Percentiles rank a stretch among this genome's conserved stretches.
phyloP scores from a whole-genome alignment of 176 grass and related monocot genomes.

The Luzula sylvatica region DNA sequence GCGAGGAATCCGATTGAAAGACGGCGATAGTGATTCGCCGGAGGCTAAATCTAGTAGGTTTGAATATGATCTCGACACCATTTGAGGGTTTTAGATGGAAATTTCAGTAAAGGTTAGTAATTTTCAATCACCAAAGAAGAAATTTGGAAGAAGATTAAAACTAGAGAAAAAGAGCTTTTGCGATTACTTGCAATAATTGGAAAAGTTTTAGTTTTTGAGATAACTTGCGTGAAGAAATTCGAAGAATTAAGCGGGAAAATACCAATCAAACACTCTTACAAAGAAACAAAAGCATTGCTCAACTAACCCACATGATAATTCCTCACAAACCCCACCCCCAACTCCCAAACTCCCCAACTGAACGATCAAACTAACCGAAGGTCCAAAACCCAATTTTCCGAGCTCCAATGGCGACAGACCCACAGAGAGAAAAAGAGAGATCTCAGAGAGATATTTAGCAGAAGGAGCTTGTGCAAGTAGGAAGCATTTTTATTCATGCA shows the following conservation, averaged over 20 bases:
- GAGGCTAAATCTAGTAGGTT: constrained; percentile 79
- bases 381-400: too few species aligned
- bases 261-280: neutral
- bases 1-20: constrained; percentile 31
- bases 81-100: constrained; percentile 16
- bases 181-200: neutral
- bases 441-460: neutral
- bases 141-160: neutral
- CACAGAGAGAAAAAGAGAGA: neutral
- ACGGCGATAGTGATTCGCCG: constrained; percentile 34
- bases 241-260: too few species aligned
- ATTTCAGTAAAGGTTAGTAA: constrained; percentile 11
- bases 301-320: too few species aligned
- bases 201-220: neutral
- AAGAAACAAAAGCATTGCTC: constrained; percentile 14
- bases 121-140: neutral
- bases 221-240: neutral
- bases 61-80: constrained; percentile 94
- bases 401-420: too few species aligned
- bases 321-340: too few species aligned
- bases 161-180: constrained; percentile 9
- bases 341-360: too few species aligned
- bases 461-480: neutral
- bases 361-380: too few species aligned
- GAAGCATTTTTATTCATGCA: neutral